Evolutionary conservation across 805 yeast genomes (phyloP).

Genomic region (Suhomyces prunicola): DNA sequence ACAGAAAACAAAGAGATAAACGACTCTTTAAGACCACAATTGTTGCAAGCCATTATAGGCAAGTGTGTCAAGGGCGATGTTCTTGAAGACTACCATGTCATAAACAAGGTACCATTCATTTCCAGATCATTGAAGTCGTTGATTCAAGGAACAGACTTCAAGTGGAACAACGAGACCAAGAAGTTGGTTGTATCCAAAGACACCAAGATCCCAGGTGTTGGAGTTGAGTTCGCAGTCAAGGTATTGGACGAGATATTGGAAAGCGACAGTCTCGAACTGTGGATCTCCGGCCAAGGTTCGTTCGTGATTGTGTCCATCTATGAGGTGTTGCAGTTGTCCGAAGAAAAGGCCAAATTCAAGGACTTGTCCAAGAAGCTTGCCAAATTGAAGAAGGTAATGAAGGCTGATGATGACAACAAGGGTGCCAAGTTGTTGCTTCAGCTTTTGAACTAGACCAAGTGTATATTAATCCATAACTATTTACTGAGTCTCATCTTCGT

Average conservation of each 20-base stretch:
- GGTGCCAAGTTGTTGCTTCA: slow-evolving; percentile 48
- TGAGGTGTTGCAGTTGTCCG: slow-evolving; percentile 54
- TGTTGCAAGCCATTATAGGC: slow-evolving; percentile 57
- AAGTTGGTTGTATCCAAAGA: slow-evolving; percentile 45
- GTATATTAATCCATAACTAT: slow-evolving; percentile 3
- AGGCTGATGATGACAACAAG: slow-evolving; percentile 52
- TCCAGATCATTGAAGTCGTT: slow-evolving; percentile 71
- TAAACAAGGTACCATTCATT: slow-evolving; percentile 64
- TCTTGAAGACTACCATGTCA: slow-evolving; percentile 60
- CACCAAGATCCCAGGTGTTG: slow-evolving; percentile 44
- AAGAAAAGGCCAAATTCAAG: slow-evolving; percentile 39
- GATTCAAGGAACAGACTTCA: slow-evolving; percentile 85
- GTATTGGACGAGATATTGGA: slow-evolving; percentile 53
- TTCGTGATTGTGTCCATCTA: slow-evolving; percentile 79
- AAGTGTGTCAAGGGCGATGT: slow-evolving; percentile 62
- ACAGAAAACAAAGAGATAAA: slow-evolving; percentile 41
- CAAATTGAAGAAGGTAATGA: slow-evolving; percentile 44
- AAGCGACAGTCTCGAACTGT: slow-evolving; percentile 46
- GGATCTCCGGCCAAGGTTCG: slow-evolving; percentile 70
- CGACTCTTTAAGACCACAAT: slow-evolving; percentile 40
- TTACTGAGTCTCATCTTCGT: slow-evolving; percentile 2
- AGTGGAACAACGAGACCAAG: slow-evolving; percentile 48
- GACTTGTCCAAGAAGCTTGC: slow-evolving; percentile 54
- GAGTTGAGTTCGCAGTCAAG: slow-evolving; percentile 56
- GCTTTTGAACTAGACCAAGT: slow-evolving; percentile 9